These are phyloP conservation scores for Mercurialis annua DNA, from an alignment of 345 rosid species.

Conservation along the genomic window DNA sequence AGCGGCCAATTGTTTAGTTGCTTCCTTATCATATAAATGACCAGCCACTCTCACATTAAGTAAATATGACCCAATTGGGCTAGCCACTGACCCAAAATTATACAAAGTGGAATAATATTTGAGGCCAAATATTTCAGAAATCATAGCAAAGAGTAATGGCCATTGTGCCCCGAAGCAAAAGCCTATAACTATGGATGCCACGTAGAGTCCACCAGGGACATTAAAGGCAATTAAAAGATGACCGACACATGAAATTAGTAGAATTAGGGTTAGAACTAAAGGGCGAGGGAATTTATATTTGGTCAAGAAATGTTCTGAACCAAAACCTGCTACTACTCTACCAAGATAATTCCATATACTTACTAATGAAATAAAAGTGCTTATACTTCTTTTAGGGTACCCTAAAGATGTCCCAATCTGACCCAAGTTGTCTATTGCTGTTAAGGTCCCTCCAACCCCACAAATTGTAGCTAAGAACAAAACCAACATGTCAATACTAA, in stretches of 20 bases:
- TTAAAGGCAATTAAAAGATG: constrained; percentile 49
- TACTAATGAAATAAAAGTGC: constrained; percentile 54
- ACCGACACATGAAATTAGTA: constrained; percentile 46
- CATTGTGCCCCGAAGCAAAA: constrained; percentile 61
- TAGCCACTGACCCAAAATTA: constrained; percentile 57
- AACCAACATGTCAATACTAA: constrained; percentile 52
- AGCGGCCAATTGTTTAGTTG: constrained; percentile 40
- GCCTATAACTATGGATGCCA: constrained; percentile 52
- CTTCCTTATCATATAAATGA: constrained; percentile 54
- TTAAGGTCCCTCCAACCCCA: constrained; percentile 57
- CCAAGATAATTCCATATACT: constrained; percentile 70
- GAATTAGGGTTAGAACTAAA: constrained; percentile 38
- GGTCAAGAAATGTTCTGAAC: constrained; percentile 42
- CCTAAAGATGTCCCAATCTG: constrained; percentile 58
- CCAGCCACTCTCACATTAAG: constrained; percentile 54
- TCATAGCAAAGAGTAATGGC: constrained; percentile 57
- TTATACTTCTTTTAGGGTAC: constrained; percentile 43
- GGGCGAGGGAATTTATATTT: constrained; percentile 54
- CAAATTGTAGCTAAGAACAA: constrained; percentile 55
- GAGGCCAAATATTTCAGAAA: constrained; percentile 61
- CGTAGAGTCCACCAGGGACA: constrained; percentile 40
- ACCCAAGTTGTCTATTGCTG: constrained; percentile 62
- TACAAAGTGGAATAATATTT: constrained; percentile 59
- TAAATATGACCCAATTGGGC: constrained; percentile 59
- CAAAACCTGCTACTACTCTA: constrained; percentile 50